A percentile compares a stretch with the other conserved stretches of the same genome.
These are phyloP conservation scores for Gymnopus androsaceus DNA, from an alignment of 1,284 basidiomycete genomes.

Conservation along the genomic window DNA sequence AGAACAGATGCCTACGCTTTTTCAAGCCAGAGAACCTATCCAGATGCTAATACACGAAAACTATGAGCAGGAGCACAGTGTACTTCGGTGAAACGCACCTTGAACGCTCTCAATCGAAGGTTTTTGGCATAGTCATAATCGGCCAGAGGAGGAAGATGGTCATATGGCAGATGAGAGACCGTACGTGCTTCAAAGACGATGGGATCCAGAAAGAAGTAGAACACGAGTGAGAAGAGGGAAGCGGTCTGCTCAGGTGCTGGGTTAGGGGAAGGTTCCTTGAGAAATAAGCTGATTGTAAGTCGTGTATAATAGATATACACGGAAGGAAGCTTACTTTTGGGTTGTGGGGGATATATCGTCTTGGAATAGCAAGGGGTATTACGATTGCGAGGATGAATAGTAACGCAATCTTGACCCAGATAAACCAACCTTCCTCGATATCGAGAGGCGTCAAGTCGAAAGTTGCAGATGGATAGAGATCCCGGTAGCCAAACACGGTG, in stretches of 20 bases:
- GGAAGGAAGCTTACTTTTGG: slow-evolving; percentile 28
- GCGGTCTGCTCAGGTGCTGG: slow-evolving; percentile 58
- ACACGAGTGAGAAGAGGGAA: slow-evolving; percentile 45
- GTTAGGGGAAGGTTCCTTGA: slow-evolving; percentile 18
- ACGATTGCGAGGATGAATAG: slow-evolving; percentile 25
- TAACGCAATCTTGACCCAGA: slow-evolving; percentile 30
- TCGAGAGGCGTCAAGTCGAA: slow-evolving; percentile 29
- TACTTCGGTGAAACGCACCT: slow-evolving; percentile 11
- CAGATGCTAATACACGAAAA: slow-evolving; percentile 18
- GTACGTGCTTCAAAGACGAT: slow-evolving; percentile 37
- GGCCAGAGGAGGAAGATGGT: slow-evolving; percentile 46
- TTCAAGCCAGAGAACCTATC: slow-evolving; percentile 25
- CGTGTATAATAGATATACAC: not conserved
- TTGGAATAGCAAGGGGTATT: slow-evolving; percentile 28
- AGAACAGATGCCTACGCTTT: slow-evolving; percentile 9
- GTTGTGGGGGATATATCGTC: slow-evolving; percentile 29
- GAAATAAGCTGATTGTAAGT: not conserved
- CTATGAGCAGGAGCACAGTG: not conserved
- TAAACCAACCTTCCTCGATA: slow-evolving; percentile 23
- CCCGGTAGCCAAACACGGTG: slow-evolving; percentile 50
- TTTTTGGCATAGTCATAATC: slow-evolving; percentile 43
- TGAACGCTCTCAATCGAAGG: slow-evolving; percentile 27
- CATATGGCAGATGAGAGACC: slow-evolving; percentile 32
- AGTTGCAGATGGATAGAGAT: slow-evolving; percentile 55
- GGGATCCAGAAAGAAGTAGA: slow-evolving; percentile 51